Conservation (phyloP, 352 stramenopile genomes). For the Globisporangium spiculum region DNA sequence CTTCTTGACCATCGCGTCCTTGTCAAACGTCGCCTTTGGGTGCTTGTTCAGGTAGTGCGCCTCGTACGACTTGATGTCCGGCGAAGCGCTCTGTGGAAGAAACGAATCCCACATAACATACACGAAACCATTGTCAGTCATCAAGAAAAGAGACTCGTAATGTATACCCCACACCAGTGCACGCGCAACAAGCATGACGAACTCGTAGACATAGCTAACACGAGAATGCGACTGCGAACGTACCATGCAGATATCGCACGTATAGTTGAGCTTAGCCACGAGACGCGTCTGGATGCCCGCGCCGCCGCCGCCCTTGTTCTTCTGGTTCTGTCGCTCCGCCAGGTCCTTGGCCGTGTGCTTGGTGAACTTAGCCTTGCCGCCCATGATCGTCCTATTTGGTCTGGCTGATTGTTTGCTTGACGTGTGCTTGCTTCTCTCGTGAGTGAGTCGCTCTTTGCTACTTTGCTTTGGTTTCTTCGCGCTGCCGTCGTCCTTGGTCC, state of each 20-base stretch:
- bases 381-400: slow-evolving; percentile 31
- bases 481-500: background rate
- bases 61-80: slow-evolving; percentile 64
- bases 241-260: slow-evolving; percentile 69
- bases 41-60: slow-evolving; percentile 62
- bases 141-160: background rate
- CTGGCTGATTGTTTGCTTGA: slow-evolving; percentile 3
- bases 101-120: slow-evolving; percentile 1
- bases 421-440: background rate
- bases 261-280: slow-evolving; percentile 63
- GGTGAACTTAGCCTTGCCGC: slow-evolving; percentile 75
- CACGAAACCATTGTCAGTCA: background rate
- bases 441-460: background rate
- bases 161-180: background rate
- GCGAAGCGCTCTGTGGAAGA: slow-evolving; percentile 40
- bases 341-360: slow-evolving; percentile 76
- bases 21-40: slow-evolving; percentile 49
- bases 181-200: background rate
- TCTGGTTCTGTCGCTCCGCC: slow-evolving; percentile 36
- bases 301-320: slow-evolving; percentile 63
- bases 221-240: background rate
- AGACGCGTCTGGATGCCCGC: slow-evolving; percentile 32
- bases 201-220: background rate
- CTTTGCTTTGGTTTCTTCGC: slow-evolving; percentile 6
- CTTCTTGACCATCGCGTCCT: slow-evolving; percentile 41